phyloP scores from a whole-genome alignment of 2,329 filamentous ascomycete species.

The Ophioceras dolichostomum region DNA sequence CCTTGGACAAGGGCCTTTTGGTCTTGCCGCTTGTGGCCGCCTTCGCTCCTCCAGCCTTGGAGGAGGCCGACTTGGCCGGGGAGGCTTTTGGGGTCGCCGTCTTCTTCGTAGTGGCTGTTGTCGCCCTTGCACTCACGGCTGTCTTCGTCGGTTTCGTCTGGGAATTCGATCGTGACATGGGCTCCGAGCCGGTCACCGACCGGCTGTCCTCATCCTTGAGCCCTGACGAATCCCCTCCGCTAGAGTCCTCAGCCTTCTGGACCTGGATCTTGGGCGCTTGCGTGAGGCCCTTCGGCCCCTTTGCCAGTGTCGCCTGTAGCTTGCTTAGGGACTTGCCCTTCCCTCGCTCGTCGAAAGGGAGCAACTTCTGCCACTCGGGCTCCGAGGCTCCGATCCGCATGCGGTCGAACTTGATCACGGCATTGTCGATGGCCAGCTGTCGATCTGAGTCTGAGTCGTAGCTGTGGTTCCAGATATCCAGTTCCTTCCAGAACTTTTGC shows the following conservation, averaged over 20 bases:
- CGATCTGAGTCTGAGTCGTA: constrained; percentile 42
- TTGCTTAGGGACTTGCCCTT: constrained; percentile 50
- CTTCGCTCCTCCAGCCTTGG: constrained; percentile 14
- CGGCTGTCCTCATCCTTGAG: constrained; percentile 28
- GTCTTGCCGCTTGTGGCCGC: constrained; percentile 22
- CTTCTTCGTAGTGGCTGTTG: constrained; percentile 29
- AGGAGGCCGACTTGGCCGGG: constrained; percentile 25
- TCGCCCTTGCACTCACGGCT: constrained; percentile 33
- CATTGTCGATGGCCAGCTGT: constrained; percentile 48
- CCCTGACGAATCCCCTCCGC: constrained; percentile 12
- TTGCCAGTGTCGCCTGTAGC: constrained; percentile 45
- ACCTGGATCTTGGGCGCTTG: constrained; percentile 34
- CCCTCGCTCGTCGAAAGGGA: constrained; percentile 44
- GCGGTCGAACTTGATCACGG: constrained; percentile 46
- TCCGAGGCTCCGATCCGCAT: constrained; percentile 42
- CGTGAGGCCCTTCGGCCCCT: constrained; percentile 21
- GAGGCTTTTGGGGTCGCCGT: constrained; percentile 19
- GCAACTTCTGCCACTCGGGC: constrained; percentile 48
- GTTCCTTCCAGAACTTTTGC: constrained; percentile 48
- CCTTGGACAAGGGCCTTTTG: constrained; percentile 30
- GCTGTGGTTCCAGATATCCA: constrained; percentile 51
- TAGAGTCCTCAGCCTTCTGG: constrained; percentile 36
- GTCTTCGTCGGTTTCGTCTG: constrained; percentile 45
- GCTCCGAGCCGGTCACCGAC: constrained; percentile 23
- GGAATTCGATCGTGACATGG: constrained; percentile 36